Evolutionary conservation across 331 rosid species (phyloP), one percentile per base, ranked within the genome.

Genomic region (Quercus tomentella): DNA sequence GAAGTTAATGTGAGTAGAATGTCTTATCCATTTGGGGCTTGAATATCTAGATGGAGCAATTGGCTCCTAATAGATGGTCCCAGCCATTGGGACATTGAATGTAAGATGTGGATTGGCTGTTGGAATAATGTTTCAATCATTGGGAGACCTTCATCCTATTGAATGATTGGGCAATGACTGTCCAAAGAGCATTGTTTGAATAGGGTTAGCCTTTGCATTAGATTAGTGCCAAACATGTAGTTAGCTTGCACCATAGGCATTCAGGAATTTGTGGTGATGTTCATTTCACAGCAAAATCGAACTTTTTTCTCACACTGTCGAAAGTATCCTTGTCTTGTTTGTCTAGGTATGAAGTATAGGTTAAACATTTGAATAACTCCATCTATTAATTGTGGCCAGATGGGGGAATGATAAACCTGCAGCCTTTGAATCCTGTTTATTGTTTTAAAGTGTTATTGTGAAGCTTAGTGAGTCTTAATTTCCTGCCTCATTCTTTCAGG

Each of bases 401-500:
- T 65, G 41, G 70, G 30, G 70, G 43, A 63, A 28, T 26, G 43
- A 63, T 63, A 28, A 63, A 65, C 70, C 70, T 16, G 22, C 10
- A 62, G 70, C 45, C n/a, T 30, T 65, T 18, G 43, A 65, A 18
- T 65, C 43, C 43, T 65, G 45, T 65, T 30, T 18, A 30, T 17
- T 31, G 41, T 65, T 30, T 17, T 16, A 10, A 16, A 12, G 37
- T 28, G 25, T 14, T 58, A 37, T 66, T 62, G 10, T 79, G 76
- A 57, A 76, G n/a, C 58, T 76, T 79, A 25, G 23, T 31, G 45
- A 76, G 57, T 73, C 30, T 28, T 73, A 74, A 21, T 16, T 20
- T 21, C 56, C 23, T 55, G 7, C 63, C 51, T 71, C 28, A 65
- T 81, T 21, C n/a, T 60, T 22, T 30, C 84, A 87, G 91, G 89